A percentile compares a stretch with the other conserved stretches of the same genome.
Conservation (phyloP, 225 moss, liverwort and hornwort species). For the Ulota crispa region DNA sequence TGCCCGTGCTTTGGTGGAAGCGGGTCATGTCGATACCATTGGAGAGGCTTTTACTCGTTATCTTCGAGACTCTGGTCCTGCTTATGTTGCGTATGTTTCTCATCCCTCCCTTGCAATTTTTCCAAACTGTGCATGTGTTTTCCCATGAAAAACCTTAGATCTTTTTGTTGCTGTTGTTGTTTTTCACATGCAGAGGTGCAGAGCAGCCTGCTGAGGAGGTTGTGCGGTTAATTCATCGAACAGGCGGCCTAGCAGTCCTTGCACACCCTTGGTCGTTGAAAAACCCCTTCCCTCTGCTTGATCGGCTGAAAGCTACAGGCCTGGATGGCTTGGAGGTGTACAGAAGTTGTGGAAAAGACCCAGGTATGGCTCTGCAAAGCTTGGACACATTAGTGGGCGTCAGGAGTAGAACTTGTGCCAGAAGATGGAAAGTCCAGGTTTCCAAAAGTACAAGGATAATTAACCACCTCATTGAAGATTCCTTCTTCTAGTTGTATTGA, state of each 20-base stretch:
- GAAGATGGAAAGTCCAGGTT: no score
- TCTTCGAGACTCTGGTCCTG: constrained; percentile 81
- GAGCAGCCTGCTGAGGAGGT: constrained; percentile 91
- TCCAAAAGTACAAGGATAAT: no score
- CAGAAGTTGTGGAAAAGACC: constrained; percentile 67
- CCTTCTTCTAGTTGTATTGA: no score
- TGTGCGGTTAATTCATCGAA: constrained; percentile 65
- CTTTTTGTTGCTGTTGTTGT: neutral
- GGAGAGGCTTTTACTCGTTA: constrained; percentile 77
- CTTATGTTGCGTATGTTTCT: constrained; percentile 70
- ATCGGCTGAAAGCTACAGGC: constrained; percentile 69
- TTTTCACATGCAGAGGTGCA: constrained; percentile 65
- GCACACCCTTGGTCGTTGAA: constrained; percentile 96
- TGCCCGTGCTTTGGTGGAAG: constrained; percentile 82
- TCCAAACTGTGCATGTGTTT: neutral
- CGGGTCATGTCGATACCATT: constrained; percentile 73
- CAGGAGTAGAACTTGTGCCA: no score
- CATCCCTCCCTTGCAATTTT: neutral
- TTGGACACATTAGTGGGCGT: neutral
- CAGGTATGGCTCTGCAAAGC: constrained; percentile 42
- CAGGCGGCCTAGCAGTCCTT: constrained; percentile 81
- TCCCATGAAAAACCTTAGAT: neutral
- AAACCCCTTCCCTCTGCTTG: constrained; percentile 65
- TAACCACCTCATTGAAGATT: no score
- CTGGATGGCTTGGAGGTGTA: constrained; percentile 91